phyloP scores from a whole-genome alignment of 306 rosid genomes.

The Parietaria judaica region DNA sequence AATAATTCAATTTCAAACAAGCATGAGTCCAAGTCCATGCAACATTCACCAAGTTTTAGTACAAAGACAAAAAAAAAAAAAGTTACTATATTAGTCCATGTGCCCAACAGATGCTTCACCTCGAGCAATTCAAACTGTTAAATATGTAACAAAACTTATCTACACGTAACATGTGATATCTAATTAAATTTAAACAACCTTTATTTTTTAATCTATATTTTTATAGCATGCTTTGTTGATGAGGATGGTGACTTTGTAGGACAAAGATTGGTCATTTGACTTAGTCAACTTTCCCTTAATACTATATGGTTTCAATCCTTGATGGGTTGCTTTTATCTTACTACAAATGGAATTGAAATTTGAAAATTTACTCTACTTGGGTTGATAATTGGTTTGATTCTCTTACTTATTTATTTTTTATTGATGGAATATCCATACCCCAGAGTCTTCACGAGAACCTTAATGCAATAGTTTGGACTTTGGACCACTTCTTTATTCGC shows the following conservation, averaged over 20 bases:
- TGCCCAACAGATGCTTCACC: slow-evolving; percentile 15
- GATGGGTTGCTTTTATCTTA: slow-evolving; percentile 23
- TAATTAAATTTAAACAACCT: too few species aligned
- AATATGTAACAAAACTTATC: slow-evolving; percentile 14
- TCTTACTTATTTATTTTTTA: background rate
- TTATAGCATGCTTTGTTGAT: background rate
- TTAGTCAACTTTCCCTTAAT: slow-evolving; percentile 19
- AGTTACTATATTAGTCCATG: slow-evolving; percentile 2
- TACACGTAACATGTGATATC: slow-evolving; percentile 19
- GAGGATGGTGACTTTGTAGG: slow-evolving; percentile 14
- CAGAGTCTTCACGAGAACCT: slow-evolving; percentile 18
- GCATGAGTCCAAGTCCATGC: too few species aligned
- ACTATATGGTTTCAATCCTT: slow-evolving; percentile 23
- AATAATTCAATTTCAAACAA: too few species aligned
- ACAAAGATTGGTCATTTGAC: slow-evolving; percentile 7
- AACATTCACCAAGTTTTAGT: too few species aligned
- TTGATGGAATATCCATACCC: slow-evolving; percentile 12
- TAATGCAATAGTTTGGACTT: slow-evolving; percentile 21
- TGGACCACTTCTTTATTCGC: too few species aligned
- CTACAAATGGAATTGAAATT: slow-evolving; percentile 17
- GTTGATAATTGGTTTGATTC: slow-evolving; percentile 19
- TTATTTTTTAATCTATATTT: slow-evolving; percentile 25
- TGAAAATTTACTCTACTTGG: slow-evolving; percentile 27
- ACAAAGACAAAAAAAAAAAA: too few species aligned
- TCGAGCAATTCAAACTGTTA: slow-evolving; percentile 19